Conservation (phyloP, 2,329 filamentous ascomycete species). For the Claviceps fusiformis region DNA sequence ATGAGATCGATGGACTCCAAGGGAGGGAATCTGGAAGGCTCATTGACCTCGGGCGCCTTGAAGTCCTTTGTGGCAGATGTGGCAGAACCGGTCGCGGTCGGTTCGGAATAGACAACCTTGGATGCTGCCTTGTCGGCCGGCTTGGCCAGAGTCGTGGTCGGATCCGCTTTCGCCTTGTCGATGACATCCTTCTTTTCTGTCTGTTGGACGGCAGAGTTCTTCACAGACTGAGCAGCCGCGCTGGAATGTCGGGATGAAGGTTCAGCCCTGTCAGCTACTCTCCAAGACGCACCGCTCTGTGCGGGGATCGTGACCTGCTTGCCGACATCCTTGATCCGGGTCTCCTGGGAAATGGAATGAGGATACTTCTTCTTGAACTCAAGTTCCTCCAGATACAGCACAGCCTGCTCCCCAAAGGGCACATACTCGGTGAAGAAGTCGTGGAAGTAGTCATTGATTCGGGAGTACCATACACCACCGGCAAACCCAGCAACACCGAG, state of each 20-base stretch:
- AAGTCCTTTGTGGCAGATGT: constrained; percentile 22
- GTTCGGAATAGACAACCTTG: background rate
- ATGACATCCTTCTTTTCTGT: constrained; percentile 18
- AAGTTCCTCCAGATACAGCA: constrained; percentile 89
- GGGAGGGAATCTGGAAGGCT: constrained; percentile 50
- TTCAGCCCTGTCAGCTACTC: constrained; percentile 50
- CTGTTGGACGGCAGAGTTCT: constrained; percentile 14
- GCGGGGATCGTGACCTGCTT: constrained; percentile 70
- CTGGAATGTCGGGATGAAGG: constrained; percentile 47
- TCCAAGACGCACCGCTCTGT: constrained; percentile 75
- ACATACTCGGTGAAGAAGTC: constrained; percentile 98
- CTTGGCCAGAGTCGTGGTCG: constrained; percentile 15
- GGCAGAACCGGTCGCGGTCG: constrained; percentile 12
- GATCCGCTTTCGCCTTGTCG: constrained; percentile 13
- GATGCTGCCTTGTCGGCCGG: constrained; percentile 19
- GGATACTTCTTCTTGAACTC: constrained; percentile 82
- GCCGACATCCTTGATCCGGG: constrained; percentile 40
- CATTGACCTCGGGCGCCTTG: constrained; percentile 49
- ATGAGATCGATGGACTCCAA: constrained; percentile 65
- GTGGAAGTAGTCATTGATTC: constrained; percentile 94
- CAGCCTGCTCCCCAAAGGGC: constrained; percentile 85
- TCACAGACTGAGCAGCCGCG: constrained; percentile 26
- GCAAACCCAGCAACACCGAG: constrained; percentile 68
- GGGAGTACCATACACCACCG: constrained; percentile 82
- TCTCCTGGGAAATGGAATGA: constrained; percentile 29